Evolutionary conservation across 805 yeast genomes (phyloP), one percentile per base, ranked within the genome.

Genomic region (Ogataea trehalophila): DNA sequence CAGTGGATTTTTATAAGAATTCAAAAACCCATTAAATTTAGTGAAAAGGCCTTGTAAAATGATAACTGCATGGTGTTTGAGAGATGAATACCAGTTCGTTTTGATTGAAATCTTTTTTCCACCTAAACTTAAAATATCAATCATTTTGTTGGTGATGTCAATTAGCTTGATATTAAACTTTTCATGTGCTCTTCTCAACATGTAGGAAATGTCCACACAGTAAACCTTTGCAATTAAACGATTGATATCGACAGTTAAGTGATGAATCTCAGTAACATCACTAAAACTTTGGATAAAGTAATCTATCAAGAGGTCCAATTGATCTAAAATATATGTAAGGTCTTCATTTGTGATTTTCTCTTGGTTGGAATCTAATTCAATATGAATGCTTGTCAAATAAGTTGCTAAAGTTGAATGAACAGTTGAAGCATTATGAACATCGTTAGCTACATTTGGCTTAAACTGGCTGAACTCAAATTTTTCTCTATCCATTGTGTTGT

Each of bases 21-120:
- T 67, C 20, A 68, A 52, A 35, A 68, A 68, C 1, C 72, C 72
- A 39, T 59, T 57, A 44, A 68, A 68, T 38, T 57, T 60, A 15
- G 59, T 53, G 41, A 65, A 65, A 2, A 67, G 50, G 16, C 55
- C 50, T 45, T 63, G 65, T 26, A 68, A 49, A 13, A 64, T 35
- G 5, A 65, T 53, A 17, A 62, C 43, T 16, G 66, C 55, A 29
- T 64, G 26, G 41, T 67, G 70, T 46, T 68, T 68, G 9, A 59
- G 38, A 2, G 60, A 46, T 5, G 64, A 59, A 43, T 56, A 63
- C 68, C 70, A 67, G 46, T 62, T 66, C 22, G 55, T 50, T 15
- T 59, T 61, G 58, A 67, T 48, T 13, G 67, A 57, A 2, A 67
- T 29, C 42, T 65, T 67, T 45, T 65, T 66, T 1, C 50, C 37